phyloP scores from a whole-genome alignment of 2,329 filamentous ascomycete species.

The Monosporascus sp. region DNA sequence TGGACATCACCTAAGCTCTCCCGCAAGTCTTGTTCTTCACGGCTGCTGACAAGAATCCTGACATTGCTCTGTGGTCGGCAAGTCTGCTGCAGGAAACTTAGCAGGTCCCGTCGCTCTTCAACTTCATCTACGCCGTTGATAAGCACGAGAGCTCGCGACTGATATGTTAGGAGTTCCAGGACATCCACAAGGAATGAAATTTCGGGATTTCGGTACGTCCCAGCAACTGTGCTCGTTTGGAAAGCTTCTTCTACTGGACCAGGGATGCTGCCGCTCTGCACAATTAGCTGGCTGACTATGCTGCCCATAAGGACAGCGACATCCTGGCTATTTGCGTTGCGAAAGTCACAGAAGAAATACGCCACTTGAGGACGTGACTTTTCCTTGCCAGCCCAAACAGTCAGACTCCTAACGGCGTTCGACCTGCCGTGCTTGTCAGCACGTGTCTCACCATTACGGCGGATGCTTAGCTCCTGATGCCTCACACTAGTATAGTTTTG shows the following conservation, averaged over 20 bases:
- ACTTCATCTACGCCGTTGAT: constrained; percentile 5
- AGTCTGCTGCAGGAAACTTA: neutral
- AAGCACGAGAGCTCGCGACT: neutral
- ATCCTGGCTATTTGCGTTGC: constrained; percentile 1
- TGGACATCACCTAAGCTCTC: neutral
- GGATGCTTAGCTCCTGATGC: neutral
- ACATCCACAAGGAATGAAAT: constrained; percentile 1
- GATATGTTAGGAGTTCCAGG: neutral
- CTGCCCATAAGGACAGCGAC: constrained; percentile 2
- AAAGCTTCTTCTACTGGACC: neutral
- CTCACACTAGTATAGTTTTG: constrained; percentile 3
- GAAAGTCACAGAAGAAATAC: constrained; percentile 7
- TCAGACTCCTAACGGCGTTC: neutral
- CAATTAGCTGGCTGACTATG: constrained; percentile 1
- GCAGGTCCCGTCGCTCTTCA: constrained; percentile 1
- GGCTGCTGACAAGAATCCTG: constrained; percentile 2
- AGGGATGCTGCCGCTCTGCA: neutral
- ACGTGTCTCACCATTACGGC: neutral
- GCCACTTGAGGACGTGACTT: constrained; percentile 1
- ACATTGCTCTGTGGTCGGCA: neutral
- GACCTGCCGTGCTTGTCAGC: no score
- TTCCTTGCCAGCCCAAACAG: constrained; percentile 2
- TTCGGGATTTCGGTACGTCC: constrained; percentile 1
- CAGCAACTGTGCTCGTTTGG: neutral
- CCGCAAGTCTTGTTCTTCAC: constrained; percentile 3